Percentiles rank a stretch among this genome's conserved stretches.
phyloP scores from a whole-genome alignment of 1,284 basidiomycete genomes.

The Lentinus polychrous region DNA sequence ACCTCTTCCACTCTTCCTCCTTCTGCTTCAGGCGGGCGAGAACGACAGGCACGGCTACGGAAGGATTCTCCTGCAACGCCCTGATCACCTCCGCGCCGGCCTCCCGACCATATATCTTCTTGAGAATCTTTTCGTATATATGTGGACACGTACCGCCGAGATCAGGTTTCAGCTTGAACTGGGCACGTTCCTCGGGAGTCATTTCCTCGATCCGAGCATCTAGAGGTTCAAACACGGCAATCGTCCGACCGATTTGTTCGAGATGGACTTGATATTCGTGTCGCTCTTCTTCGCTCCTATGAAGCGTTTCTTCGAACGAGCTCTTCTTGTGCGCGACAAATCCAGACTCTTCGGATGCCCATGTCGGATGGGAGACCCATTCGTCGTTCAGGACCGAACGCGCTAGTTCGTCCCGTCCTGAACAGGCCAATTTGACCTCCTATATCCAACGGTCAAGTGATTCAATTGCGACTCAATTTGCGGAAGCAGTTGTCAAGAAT shows the following conservation, averaged over 20 bases:
- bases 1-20: slow-evolving; percentile 95
- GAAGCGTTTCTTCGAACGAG: slow-evolving; percentile 91
- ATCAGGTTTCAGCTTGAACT: slow-evolving; percentile 82
- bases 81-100: slow-evolving; percentile 82
- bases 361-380: slow-evolving; percentile 97
- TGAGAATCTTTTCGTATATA: slow-evolving; percentile 91
- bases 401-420: slow-evolving; percentile 91
- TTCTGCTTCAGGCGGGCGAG: slow-evolving; percentile 88
- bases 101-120: slow-evolving; percentile 89
- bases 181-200: slow-evolving; percentile 80
- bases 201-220: slow-evolving; percentile 84
- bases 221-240: slow-evolving; percentile 89
- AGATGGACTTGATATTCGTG: slow-evolving; percentile 98
- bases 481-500: not conserved
- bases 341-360: slow-evolving; percentile 93
- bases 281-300: slow-evolving; percentile 96
- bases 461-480: not conserved
- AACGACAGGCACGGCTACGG: slow-evolving; percentile 88
- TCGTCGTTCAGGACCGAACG: slow-evolving; percentile 95
- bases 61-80: slow-evolving; percentile 90
- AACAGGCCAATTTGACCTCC: slow-evolving; percentile 90
- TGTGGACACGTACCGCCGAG: slow-evolving; percentile 86
- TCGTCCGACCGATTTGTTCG: slow-evolving; percentile 88
- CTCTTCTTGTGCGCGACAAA: slow-evolving; percentile 98
- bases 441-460: slow-evolving; percentile 24